Base-by-base conservation (phyloP, 768 basidiomycete species). In the Trametes cinnabarina region DNA sequence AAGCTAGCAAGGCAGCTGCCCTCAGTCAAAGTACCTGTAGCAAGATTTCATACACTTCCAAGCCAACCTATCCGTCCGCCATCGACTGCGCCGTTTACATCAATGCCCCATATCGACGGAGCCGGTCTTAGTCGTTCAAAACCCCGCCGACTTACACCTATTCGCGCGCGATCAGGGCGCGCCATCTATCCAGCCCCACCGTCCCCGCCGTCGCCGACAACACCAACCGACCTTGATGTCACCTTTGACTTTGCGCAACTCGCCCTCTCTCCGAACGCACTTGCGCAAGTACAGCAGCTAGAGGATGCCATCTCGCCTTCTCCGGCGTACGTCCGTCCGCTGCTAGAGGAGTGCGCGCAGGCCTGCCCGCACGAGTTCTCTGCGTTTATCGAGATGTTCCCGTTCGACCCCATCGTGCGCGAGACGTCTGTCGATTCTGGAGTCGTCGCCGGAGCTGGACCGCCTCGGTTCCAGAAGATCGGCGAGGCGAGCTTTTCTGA, bases 401-500 rank as follows among this genome's bases (percentile, higher is more conserved):
- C 88, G 10, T 82, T 80, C 61, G 90, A 92, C 65, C 81, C 85
- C 2, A 76, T 90, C 52, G 79, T 89, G n/a, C 74, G 68, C 44
- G 49, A 70, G 72, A 63, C 43, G 9, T 47, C 53, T 17, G 63
- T 66, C n/a, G 64, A 15, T 5, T 9, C 68, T 6, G 42, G 55
- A 23, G 43, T 25, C 0, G 28, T 50, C 5, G 60, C 47, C 35
- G 63, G 73, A 59, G 58, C 71, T 22, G 71, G 50, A 2, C 61
- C 44, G 1, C 49, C 51, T 2, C 44, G 55, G 6, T 93, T 94
- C 72, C 78, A 74, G 63, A 99, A 99, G 73, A 86, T 98, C 44
- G 96, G 96, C 40, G 97, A 99, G 74, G 97, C 97, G 7, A 92
- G 90, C 47, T 99, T 90, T 72, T 96, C 93, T 0, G 97, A 99